These are phyloP conservation scores for Rubia balearica DNA, from an alignment of 305 asterid genomes.

Conservation along the genomic window DNA sequence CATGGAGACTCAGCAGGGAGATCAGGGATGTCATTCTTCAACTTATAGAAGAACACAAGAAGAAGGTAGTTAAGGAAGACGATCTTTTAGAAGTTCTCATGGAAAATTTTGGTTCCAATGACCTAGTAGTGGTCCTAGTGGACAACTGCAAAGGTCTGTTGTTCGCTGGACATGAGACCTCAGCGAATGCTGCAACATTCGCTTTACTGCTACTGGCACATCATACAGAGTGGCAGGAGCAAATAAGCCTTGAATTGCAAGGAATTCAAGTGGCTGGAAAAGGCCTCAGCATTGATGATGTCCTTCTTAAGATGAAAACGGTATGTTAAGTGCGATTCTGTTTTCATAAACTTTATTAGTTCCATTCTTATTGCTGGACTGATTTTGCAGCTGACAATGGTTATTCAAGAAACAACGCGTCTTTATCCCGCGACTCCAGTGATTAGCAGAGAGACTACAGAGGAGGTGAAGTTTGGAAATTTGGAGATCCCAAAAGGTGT, in stretches of 20 bases:
- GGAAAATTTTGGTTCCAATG: background rate
- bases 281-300: background rate
- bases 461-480: background rate
- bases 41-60: background rate
- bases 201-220: background rate
- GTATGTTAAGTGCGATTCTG: background rate
- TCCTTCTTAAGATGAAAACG: background rate
- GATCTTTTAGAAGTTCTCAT: background rate
- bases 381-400: slow-evolving; percentile 1
- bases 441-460: slow-evolving; percentile 1
- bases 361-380: background rate
- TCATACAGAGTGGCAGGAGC: slow-evolving; percentile 1
- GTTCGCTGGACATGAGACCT: slow-evolving; percentile 2
- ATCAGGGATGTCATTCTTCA: slow-evolving; percentile 4
- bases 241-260: background rate
- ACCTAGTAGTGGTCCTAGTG: background rate
- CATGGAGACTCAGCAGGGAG: slow-evolving; percentile 7
- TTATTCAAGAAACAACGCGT: slow-evolving; percentile 6
- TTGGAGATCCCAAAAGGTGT: slow-evolving; percentile 8
- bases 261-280: background rate
- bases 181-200: slow-evolving; percentile 4
- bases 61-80: background rate
- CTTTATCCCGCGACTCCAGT: slow-evolving; percentile 7
- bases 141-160: slow-evolving; percentile 6
- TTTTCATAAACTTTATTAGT: background rate